Base-by-base conservation (phyloP, 306 rosid genomes). In the Prunus mume region DNA sequence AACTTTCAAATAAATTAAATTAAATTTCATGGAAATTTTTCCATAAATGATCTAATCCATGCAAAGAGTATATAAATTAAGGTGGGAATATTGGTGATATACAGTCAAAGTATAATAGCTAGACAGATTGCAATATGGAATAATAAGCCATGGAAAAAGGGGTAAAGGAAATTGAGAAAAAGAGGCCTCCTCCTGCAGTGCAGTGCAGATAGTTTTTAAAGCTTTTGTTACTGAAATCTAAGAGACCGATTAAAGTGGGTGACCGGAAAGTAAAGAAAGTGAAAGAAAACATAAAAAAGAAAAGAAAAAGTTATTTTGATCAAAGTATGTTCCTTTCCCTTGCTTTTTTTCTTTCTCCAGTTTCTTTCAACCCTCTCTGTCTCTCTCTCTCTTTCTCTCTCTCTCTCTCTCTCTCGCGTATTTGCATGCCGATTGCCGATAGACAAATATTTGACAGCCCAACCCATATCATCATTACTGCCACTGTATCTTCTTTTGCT, bases 221-320 rank as follows among this genome's bases (percentile, higher is more conserved):
- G 88, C 85, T 87, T 84, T 87, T 80, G 86, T 88, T 91, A 85
- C 91, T 90, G 93, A 91, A 91, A 85, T 88, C 93, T 88, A 88
- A 87, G 93, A 85, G 86, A 73, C 54, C 79, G 87, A 85, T 82
- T 85, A 90, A 90, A 88, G 91, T 78, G 82, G 54, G 87, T 80
- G 82, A 87, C 79, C n/a, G 18, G 56, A 90, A 88, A 88, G 88
- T 78, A 81, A 87, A 79, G 81, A 89, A 87, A 87, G 83, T 73
- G 69, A 81, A 82, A 75, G 74, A 63, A 49, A 49, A 27, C 58
- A 22, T 63, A 61, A 34, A 78, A 80, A 83, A 80, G 73, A 76
- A 43, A 80, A 76, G 76, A 76, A 83, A 28, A 82, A 81, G 74
- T 86, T 65, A 57, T 83, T 75, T 11, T 70, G 63, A 70, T 70